Conservation (phyloP, 1,284 basidiomycete species). For the Pholiota adiposa region DNA sequence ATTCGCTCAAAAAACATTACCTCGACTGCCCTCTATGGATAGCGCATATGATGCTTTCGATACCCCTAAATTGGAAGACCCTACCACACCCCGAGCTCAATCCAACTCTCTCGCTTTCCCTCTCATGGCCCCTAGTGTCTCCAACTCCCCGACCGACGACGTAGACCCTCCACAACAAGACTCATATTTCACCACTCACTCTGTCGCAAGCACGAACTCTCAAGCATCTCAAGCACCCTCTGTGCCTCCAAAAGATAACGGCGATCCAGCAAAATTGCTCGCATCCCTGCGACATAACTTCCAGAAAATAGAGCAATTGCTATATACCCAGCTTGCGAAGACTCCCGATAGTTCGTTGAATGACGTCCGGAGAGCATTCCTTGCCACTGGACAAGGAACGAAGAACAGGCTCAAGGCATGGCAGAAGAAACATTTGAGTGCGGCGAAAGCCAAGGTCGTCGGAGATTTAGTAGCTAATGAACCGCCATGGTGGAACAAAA, state of each 20-base stretch:
- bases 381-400: constrained; percentile 51
- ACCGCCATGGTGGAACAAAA: constrained; percentile 67
- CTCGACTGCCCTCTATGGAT: constrained; percentile 59
- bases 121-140: constrained; percentile 22
- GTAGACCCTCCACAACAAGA: constrained; percentile 5
- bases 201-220: constrained; percentile 12
- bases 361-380: constrained; percentile 63
- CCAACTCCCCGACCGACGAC: constrained; percentile 19
- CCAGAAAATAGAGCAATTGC: constrained; percentile 57
- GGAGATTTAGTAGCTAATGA: constrained; percentile 42
- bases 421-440: constrained; percentile 62
- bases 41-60: constrained; percentile 46
- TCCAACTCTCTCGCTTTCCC: constrained; percentile 20
- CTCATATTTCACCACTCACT: constrained; percentile 19
- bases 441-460: constrained; percentile 25
- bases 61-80: constrained; percentile 26
- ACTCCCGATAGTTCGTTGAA: constrained; percentile 56
- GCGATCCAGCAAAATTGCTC: constrained; percentile 45
- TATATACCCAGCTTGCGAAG: constrained; percentile 56
- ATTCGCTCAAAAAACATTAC: constrained; percentile 38
- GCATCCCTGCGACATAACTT: constrained; percentile 57
- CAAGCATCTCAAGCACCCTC: constrained; percentile 21
- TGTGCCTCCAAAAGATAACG: constrained; percentile 27
- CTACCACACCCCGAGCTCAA: constrained; percentile 2
- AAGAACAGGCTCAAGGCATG: constrained; percentile 58